phyloP scores from a whole-genome alignment of 495 filamentous ascomycete genomes.

The Aspergillus indologenus region DNA sequence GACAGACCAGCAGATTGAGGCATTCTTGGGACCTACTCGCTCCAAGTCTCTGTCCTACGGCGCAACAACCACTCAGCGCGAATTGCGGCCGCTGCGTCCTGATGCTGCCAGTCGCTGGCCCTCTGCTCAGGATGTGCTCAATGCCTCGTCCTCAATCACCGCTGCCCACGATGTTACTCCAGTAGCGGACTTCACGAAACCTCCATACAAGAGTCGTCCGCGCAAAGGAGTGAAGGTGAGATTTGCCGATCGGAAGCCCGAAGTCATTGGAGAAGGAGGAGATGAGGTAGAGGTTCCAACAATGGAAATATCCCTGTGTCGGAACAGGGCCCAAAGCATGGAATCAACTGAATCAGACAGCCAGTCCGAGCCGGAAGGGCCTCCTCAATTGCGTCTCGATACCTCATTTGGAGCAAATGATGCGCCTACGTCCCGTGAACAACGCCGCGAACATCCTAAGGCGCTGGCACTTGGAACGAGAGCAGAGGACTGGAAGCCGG shows the following conservation, averaged over 20 bases:
- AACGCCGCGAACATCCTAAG: constrained; percentile 13
- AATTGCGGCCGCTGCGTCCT: constrained; percentile 17
- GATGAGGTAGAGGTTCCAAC: constrained; percentile 72
- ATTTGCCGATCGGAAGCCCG: constrained; percentile 64
- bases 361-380: constrained; percentile 2
- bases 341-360: constrained; percentile 1
- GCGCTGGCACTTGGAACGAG: constrained; percentile 15
- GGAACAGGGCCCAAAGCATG: constrained; percentile 41
- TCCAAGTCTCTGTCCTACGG: constrained; percentile 21
- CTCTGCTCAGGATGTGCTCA: constrained; percentile 25
- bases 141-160: constrained; percentile 12
- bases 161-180: constrained; percentile 16
- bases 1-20: constrained; percentile 45
- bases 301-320: constrained; percentile 59
- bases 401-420: constrained; percentile 36
- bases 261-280: constrained; percentile 82
- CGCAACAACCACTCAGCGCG: constrained; percentile 19
- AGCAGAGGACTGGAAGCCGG: constrained; percentile 24
- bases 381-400: constrained; percentile 34
- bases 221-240: constrained; percentile 67
- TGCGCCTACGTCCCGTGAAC: constrained; percentile 10
- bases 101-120: constrained; percentile 24
- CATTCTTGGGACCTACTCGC: constrained; percentile 41
- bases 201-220: constrained; percentile 33
- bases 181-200: constrained; percentile 12